Base-by-base conservation (phyloP, 139 green algal genomes). In the Pseudopediastrum boryanum region DNA sequence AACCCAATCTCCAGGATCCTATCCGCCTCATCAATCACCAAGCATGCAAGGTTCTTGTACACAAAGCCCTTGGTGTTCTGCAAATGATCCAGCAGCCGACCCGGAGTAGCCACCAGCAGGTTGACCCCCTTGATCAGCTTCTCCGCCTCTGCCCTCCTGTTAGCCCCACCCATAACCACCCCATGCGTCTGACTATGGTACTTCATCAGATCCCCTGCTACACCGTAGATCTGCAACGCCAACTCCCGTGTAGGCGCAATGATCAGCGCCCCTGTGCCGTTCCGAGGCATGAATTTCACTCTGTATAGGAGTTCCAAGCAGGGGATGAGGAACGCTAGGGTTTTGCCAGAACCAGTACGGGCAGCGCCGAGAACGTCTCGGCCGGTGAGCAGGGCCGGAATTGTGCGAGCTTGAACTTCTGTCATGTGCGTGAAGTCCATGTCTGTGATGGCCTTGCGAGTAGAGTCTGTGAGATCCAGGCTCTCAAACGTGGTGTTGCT, bases 1-100 rank as follows among this genome's bases (percentile, higher is more conserved):
- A 99, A 99, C 9, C 96, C 96, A 71, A 98, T 97, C 84, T 99
- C 95, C 80, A 99, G 85, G 75, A 98, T 98, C 54, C 96, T 90
- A 80, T 99, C 96, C 2, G 96, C 96, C 89, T 99, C 96, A 75
- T 99, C 96, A 78, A 98, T 97, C 50, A 98, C 91, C 44, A 99
- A 84, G 83, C 89, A 96, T n/a, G 90, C 89, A 46, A 97, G 85
- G 87, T 95, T 96, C 66, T 91, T 79, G 83, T 75, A 72, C 41
- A 90, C 81, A 83, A 97, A 96, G 51, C 92, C 92, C 80, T 82
- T 86, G 41, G 93, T 97, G 86, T 96, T 97, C 61, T 98, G 94
- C 75, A 99, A 84, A 85, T 99, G 96, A 77, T 99, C 96, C 68
- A 99, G 93, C 79, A 99, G 85, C n/a, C 96, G 87, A 3, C 96